These are phyloP conservation scores for Guyanaporus albipodus DNA, from an alignment of 768 basidiomycete species.

Conservation along the genomic window DNA sequence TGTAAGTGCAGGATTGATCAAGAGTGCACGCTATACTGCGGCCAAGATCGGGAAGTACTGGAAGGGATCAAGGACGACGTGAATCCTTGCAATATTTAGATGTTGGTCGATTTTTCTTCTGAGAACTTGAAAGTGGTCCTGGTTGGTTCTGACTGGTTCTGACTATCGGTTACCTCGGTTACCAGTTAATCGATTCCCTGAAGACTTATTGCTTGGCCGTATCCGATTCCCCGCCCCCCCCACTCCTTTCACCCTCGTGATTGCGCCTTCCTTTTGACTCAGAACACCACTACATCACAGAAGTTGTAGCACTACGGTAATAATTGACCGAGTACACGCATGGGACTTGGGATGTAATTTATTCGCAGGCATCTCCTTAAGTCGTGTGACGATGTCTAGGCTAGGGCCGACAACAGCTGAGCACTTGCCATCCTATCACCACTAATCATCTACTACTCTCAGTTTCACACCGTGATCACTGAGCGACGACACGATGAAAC, in stretches of 20 bases:
- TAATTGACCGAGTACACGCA: constrained; percentile 3
- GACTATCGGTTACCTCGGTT: too few species aligned
- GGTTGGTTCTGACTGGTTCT: too few species aligned
- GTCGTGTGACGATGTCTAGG: too few species aligned
- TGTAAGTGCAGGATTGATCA: constrained; percentile 73
- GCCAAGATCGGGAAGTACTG: constrained; percentile 90
- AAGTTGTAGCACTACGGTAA: constrained; percentile 18
- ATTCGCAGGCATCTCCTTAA: too few species aligned
- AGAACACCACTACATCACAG: constrained; percentile 3
- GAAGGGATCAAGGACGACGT: constrained; percentile 31
- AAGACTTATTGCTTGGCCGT: too few species aligned
- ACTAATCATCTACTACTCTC: too few species aligned
- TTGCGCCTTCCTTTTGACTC: neutral
- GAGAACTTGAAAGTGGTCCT: too few species aligned
- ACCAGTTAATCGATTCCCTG: too few species aligned
- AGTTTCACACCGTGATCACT: too few species aligned
- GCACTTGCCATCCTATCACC: neutral
- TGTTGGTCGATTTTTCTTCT: constrained; percentile 1
- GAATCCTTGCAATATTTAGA: too few species aligned
- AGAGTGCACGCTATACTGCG: constrained; percentile 69
- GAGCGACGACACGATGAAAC: constrained; percentile 15
- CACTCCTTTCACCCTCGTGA: constrained; percentile 13
- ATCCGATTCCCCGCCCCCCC: too few species aligned
- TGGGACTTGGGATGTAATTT: constrained; percentile 17
- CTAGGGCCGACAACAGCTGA: too few species aligned